Conservation (phyloP, 768 basidiomycete species). For the Chalciporus chontae region DNA sequence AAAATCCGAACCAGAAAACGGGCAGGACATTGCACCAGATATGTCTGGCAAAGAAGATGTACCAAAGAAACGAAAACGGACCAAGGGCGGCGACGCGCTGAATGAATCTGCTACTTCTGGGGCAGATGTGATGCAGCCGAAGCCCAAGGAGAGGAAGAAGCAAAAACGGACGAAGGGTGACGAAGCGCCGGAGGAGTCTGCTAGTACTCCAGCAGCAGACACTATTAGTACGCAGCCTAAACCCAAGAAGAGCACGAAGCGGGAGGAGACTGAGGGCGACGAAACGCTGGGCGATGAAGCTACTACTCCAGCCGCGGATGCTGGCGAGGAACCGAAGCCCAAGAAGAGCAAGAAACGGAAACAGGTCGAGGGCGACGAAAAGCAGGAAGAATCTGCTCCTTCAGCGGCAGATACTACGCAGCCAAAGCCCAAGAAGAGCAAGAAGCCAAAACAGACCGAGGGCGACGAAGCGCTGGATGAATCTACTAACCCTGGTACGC, state of each 20-base stretch:
- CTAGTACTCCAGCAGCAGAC: not conserved
- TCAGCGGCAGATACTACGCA: not conserved
- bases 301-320: not conserved
- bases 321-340: not conserved
- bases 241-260: conserved; percentile 12
- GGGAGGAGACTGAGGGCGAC: conserved; percentile 1
- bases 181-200: not conserved
- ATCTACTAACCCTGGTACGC: not conserved
- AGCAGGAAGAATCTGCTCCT: not conserved
- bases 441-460: conserved; percentile 13
- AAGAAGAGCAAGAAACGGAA: conserved; percentile 11
- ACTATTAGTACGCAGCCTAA: not conserved
- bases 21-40: not conserved
- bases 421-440: not conserved
- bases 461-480: conserved; percentile 1
- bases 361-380: not conserved
- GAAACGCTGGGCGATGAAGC: not conserved
- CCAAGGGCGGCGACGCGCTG: not conserved
- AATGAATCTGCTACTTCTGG: not conserved
- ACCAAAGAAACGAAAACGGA: conserved; percentile 17
- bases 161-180: not conserved
- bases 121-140: not conserved
- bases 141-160: conserved; percentile 10
- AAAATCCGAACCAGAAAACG: not conserved
- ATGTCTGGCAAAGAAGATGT: not conserved